Base-by-base conservation (phyloP, 176 grass and related monocot species). In the Carex cristatella region DNA sequence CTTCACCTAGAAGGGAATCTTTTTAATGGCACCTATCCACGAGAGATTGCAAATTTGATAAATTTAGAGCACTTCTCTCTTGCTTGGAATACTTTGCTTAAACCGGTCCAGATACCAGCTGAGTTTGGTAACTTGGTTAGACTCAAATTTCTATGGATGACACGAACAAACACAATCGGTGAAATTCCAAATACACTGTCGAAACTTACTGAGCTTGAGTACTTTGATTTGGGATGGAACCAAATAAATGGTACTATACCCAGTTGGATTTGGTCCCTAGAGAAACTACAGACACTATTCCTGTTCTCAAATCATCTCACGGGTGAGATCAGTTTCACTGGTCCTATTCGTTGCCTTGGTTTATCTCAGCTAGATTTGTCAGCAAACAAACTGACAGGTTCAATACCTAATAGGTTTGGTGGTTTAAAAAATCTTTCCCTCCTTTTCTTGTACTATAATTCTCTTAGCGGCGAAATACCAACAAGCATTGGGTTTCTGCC, bases 401-500 rank as follows among this genome's bases (percentile, higher is more conserved):
- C 81, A 0, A 90, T 94, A 83, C 84, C 93, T 0, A 64, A 87
- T 5, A 5, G 31, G n/a, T 81, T 94, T 3, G 84, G 86, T 7
- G 69, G 53, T 3, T 19, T 94, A 19, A 85, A 69, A 55, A 90
- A 86, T 1, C 48, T 94, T 63, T 16, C 0, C 0, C 0, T 83
- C 1, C 40, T 94, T 9, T 76, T n/a, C 79, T 6, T 94, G 81
- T 90, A 89, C 84, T 76, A 14, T 83, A 94, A 94, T 69, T 32
- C 48, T 10, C 14, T 94, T 18, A 68, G 70, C 1, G 90, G 93
- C 1, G 19, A 42, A 5, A 92, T 94, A 13, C 93, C 93, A 2
- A 0, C 13, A n/a, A 80, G 81, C 30, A 9, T 94, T 5, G 84
- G 84, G 11, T 40, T 35, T 54, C 72, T 94, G 6, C 86, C 90